phyloP scores from a whole-genome alignment of 345 rosid genomes.

The Euphorbia lathyris region DNA sequence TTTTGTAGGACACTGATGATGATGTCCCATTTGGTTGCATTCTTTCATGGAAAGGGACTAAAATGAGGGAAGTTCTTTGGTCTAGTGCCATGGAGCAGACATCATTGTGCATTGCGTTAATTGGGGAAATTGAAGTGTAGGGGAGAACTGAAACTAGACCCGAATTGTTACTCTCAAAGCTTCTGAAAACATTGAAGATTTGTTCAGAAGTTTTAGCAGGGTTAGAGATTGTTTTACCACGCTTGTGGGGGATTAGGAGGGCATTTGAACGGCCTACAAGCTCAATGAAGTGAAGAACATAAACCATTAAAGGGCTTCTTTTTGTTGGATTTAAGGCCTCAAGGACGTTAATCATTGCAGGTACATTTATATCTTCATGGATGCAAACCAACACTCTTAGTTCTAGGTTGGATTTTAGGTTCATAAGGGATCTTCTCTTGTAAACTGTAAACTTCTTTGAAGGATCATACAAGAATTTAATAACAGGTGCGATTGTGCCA shows the following conservation, averaged over 20 bases:
- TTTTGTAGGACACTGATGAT: not conserved
- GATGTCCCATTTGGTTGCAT: not conserved
- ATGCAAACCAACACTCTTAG: constrained; percentile 16
- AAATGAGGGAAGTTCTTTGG: constrained; percentile 17
- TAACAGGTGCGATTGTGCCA: constrained; percentile 3
- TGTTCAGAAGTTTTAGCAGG: not conserved
- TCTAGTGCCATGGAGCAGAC: constrained; percentile 21
- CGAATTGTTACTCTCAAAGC: not conserved
- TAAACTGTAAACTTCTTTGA: constrained; percentile 17
- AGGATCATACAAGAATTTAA: constrained; percentile 25
- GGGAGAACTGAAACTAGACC: constrained; percentile 5
- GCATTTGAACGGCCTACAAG: constrained; percentile 20
- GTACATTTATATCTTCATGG: constrained; percentile 16
- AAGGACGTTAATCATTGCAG: not conserved
- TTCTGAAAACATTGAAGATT: constrained; percentile 8
- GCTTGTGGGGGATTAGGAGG: constrained; percentile 17
- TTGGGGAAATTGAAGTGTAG: constrained; percentile 15
- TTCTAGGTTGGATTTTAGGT: constrained; percentile 9
- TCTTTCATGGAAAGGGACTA: constrained; percentile 15
- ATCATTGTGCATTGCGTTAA: constrained; percentile 22
- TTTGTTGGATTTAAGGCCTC: constrained; percentile 20
- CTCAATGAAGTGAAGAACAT: constrained; percentile 21
- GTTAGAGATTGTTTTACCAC: not conserved
- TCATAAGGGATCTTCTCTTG: constrained; percentile 10
- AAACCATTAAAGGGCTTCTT: constrained; percentile 10